Evolutionary conservation across 2,329 filamentous ascomycete genomes (phyloP), one percentile per base, ranked within the genome.

Genomic region (Aureobasidium subglaciale): DNA sequence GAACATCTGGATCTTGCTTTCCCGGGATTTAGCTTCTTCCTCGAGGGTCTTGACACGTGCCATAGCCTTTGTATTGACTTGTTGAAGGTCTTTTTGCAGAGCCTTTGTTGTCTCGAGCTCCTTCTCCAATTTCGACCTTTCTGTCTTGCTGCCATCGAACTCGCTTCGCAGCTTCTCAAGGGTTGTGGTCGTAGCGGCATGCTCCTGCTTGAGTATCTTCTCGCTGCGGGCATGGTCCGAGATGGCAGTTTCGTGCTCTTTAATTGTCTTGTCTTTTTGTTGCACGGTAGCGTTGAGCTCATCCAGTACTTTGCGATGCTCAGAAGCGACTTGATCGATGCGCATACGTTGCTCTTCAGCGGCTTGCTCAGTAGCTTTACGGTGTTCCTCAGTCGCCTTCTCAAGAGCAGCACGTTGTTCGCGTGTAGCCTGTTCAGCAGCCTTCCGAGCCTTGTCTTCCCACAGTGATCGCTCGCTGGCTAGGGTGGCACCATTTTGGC

Each of bases 401-500:
- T 59, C 57, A 10, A 60, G 16, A 27, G 55, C 56, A 20, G 42
- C 49, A 16, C 53, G 43, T 42, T 57, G 45, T 9, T 58, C 38
- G 10, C 53, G 56, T n/a, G 52, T 40, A 15, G 56, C 55, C 32
- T 60, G 59, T n/a, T 60, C 59, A 9, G 57, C 25, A n/a, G 59
- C 59, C n/a, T 58, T 60, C 8, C 57, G 54, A 16, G 58, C 53
- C 30, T 59, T 60, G 55, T 60, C 57, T 29, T 60, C 59, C 59
- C 56, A 58, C 9, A 60, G 40, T 66, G 71, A 58, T 63, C 70
- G 55, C 68, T 71, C 18, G 70, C 54, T 57, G 13, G 59, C 57
- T 4, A 60, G 60, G 3, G 65, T 65, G 2, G 63, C 64, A 6
- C 69, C 57, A 37, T 76, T 72, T 27, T 74, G 64, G 5, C 61